Base-by-base conservation (phyloP, 805 yeast species). In the Vanderwaltozyma verrucispora region DNA sequence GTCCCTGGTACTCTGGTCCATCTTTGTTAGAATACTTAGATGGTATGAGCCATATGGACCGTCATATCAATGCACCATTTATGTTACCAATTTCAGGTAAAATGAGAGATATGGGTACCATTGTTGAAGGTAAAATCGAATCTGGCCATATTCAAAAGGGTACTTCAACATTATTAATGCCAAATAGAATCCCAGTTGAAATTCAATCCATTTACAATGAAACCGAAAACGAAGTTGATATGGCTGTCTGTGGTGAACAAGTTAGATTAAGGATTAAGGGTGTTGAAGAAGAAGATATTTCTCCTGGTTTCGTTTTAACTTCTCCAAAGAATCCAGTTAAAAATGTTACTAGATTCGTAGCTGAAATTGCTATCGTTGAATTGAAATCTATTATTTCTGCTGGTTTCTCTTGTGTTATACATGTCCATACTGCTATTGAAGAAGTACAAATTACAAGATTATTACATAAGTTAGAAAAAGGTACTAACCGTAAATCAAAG, bases 341-440 rank as follows among this genome's bases (percentile, higher is more conserved):
- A 57, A 84, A 94, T 23, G 94, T 84, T 32, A 81, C 94, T 18
- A 75, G 72, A 50, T 92, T 92, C 58, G 95, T 86, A 67, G 97
- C 97, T 5, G 95, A 89, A 64, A 75, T 92, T 47, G 97, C 96
- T 39, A 84, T 92, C 64, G 96, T 92, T 41, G 99, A 92, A 67
- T 76, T 92, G 63, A 87, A 84, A 67, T 82, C 95, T 15, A 92
- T 92, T 56, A 70, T 92, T 56, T 84, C 98, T 4, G 78, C 94
- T 36, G 99, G 99, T 40, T 92, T 78, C 70, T 78, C 96, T 12
- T 92, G 97, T 74, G 96, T 92, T 39, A 89, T 92, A 96, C 98
- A 92, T 59, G 81, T 92, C 51, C 98, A 92, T 69, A 86, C 97
- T 35, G 97, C 97, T 39, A 87, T 89, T 50, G 97, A 92, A 67